Conservation (phyloP, 2,329 filamentous ascomycete species). For the Aureobasidium sp. region DNA sequence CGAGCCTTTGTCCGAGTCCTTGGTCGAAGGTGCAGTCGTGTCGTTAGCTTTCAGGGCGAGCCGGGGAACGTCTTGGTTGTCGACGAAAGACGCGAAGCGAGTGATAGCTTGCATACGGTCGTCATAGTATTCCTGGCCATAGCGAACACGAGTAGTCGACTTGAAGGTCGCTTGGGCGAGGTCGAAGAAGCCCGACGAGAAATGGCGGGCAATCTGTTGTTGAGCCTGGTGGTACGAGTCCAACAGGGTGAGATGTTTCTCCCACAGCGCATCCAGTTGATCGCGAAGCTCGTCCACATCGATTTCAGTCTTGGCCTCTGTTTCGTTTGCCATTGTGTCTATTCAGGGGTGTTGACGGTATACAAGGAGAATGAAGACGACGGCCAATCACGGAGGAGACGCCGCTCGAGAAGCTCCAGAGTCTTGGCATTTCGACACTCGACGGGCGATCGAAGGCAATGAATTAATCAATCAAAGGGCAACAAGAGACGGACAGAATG, state of each 20-base stretch:
- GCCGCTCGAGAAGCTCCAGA: not conserved
- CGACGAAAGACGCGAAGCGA: constrained; percentile 32
- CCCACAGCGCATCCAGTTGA: constrained; percentile 53
- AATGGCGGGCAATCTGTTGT: constrained; percentile 42
- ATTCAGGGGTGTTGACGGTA: not conserved
- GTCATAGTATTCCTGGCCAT: constrained; percentile 64
- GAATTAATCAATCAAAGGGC: no score
- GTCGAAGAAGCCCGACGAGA: constrained; percentile 42
- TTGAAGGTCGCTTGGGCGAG: constrained; percentile 70
- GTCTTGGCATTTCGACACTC: constrained; percentile 7
- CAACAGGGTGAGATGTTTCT: constrained; percentile 56
- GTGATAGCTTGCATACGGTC: constrained; percentile 58
- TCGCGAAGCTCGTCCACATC: constrained; percentile 23
- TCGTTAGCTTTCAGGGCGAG: not conserved
- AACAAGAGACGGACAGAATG: not conserved
- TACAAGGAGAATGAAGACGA: not conserved
- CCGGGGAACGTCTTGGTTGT: not conserved
- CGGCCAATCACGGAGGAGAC: not conserved
- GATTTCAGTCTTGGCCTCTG: not conserved
- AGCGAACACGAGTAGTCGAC: constrained; percentile 53
- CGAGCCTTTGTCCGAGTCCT: not conserved
- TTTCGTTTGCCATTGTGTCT: not conserved
- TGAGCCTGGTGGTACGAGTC: constrained; percentile 58
- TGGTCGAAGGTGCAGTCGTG: not conserved
- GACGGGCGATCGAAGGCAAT: not conserved